Percentiles rank a stretch among this genome's conserved stretches.
These are phyloP conservation scores for Dothistroma septosporum DNA, from an alignment of 2,329 filamentous ascomycete genomes.

Conservation along the genomic window DNA sequence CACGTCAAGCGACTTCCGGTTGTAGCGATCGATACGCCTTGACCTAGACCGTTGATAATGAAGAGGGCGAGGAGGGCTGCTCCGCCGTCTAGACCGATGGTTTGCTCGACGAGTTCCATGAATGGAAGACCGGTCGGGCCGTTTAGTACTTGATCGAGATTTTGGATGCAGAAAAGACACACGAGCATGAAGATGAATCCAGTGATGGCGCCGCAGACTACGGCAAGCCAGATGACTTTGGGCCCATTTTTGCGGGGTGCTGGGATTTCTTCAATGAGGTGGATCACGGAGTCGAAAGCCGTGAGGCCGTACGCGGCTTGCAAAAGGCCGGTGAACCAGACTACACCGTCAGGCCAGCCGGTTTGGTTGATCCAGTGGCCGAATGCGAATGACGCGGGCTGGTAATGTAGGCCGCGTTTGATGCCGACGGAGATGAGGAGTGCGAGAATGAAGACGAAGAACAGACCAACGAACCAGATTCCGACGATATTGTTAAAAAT, in stretches of 20 bases:
- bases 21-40: constrained; percentile 51
- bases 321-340: constrained; percentile 57
- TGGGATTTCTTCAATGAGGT: constrained; percentile 57
- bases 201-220: constrained; percentile 41
- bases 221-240: constrained; percentile 51
- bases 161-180: constrained; percentile 52
- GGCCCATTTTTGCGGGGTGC: constrained; percentile 50
- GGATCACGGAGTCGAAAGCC: constrained; percentile 57
- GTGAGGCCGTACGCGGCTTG: constrained; percentile 56
- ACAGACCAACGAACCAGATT: constrained; percentile 50
- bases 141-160: constrained; percentile 44
- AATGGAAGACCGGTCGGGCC: constrained; percentile 54
- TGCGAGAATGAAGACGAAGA: constrained; percentile 50
- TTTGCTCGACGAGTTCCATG: constrained; percentile 55
- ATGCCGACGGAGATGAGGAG: constrained; percentile 52
- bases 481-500: constrained; percentile 57
- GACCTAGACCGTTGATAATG: constrained; percentile 54
- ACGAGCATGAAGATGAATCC: constrained; percentile 57
- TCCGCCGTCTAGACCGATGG: constrained; percentile 44
- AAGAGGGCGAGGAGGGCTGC: constrained; percentile 50
- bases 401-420: constrained; percentile 44
- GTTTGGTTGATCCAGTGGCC: constrained; percentile 50
- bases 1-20: constrained; percentile 28
- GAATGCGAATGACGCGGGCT: constrained; percentile 52
- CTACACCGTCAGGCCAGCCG: constrained; percentile 53